Evolutionary conservation across 78 protist genomes (phyloP), one percentile per base, ranked within the genome.

Genomic region (Salpingoeca rosetta): DNA sequence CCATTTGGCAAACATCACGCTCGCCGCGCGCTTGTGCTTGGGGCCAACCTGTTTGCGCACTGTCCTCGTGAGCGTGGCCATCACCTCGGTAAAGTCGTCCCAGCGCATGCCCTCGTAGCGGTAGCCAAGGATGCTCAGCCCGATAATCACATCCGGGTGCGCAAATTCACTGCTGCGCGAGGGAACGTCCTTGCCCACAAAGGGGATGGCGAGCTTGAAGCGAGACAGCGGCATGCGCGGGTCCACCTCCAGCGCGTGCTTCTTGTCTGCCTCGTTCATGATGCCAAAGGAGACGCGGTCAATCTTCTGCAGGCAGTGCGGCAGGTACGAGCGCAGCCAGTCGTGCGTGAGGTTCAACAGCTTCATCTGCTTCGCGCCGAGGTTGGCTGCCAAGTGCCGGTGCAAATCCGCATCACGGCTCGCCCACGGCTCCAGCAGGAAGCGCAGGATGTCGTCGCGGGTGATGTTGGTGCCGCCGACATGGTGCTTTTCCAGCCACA

Each of bases 131-230:
- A 82, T 42, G 38, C 91, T 83, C 31, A 87, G 90, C 38, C 93
- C 93, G 43, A 91, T 84, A n/a, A 82, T 45, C 2, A 86, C 87
- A 83, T 91, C 93, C 72, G 92, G 92, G 37, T 90, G 92, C 35
- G 92, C 80, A 76, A 89, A 89, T 80, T 89, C 92, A 3, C 85
- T 31, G 25, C 81, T 40, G 38, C 84, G 78, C n/a, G 88, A 82
- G 3, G 94, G 94, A 42, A 92, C 92, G 39, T 92, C 94, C 91
- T 92, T 92, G 81, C 92, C 94, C 37, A 92, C 90, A 80, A 89
- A 92, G 31, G 94, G 94, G n/a, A 92, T 90, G 22, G 95, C 95
- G 31, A 40, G n/a, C n/a, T n/a, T n/a, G n/a, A n/a, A n/a, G 26
- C 94, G 85, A 12, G 90, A 78, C 7, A 3, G 36, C 35, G 94